These are phyloP conservation scores for Rhodotorula sp. DNA, from an alignment of 1,284 basidiomycete species.

Conservation along the genomic window DNA sequence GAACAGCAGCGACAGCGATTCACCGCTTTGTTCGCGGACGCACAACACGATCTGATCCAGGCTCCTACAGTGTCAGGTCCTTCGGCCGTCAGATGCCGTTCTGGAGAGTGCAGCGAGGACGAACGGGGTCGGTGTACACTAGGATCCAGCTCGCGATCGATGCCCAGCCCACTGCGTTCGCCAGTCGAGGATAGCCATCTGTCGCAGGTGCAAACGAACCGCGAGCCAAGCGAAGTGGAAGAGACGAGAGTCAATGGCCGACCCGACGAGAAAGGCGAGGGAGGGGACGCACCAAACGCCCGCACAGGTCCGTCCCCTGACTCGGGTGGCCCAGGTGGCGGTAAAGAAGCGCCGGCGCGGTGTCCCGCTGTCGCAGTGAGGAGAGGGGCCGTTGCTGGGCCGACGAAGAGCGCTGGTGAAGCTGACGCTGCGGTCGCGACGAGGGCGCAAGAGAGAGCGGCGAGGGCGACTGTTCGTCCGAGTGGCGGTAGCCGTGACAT, in stretches of 20 bases:
- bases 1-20: conserved; percentile 43
- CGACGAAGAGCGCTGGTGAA: no score
- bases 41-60: conserved; percentile 43
- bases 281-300: conserved; percentile 2
- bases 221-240: background rate
- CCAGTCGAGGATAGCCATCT: conserved; percentile 29
- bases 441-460: background rate
- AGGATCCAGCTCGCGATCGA: conserved; percentile 40
- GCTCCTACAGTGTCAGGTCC: conserved; percentile 22
- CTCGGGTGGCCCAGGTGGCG: conserved; percentile 10
- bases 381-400: background rate
- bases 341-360: background rate
- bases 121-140: conserved; percentile 39
- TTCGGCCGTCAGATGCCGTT: background rate
- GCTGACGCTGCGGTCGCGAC: background rate
- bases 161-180: conserved; percentile 23
- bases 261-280: no score
- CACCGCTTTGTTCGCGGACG: conserved; percentile 41
- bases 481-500: background rate
- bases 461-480: background rate
- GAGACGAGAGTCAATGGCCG: background rate
- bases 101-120: background rate
- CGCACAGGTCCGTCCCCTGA: background rate
- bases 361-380: background rate
- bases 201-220: background rate